These are phyloP conservation scores for Calonectria pseudoturangicola DNA, from an alignment of 2,329 filamentous ascomycete species.

Conservation along the genomic window DNA sequence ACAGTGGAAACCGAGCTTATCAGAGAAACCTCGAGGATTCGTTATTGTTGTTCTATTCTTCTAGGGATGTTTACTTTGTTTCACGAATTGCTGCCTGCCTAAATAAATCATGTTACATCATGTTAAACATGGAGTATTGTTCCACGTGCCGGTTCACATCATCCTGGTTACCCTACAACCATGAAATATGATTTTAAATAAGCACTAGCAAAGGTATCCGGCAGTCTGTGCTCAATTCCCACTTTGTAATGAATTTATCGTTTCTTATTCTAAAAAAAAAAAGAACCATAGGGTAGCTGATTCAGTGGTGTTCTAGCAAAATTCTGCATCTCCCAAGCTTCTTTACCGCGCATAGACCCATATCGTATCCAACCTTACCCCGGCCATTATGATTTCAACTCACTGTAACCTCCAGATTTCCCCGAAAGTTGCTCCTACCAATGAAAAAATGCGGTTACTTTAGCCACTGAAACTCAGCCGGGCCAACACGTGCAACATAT, in stretches of 20 bases:
- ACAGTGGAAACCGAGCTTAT: background rate
- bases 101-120: no score
- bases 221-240: background rate
- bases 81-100: no score
- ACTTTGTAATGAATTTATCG: background rate
- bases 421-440: background rate
- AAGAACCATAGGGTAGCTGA: conserved; percentile 3
- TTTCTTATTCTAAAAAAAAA: background rate
- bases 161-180: no score
- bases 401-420: background rate
- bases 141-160: no score
- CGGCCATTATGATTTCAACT: background rate
- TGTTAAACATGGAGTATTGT: no score
- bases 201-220: no score
- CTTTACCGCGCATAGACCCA: background rate
- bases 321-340: background rate
- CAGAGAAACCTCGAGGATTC: background rate
- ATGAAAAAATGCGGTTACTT: no score
- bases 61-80: background rate
- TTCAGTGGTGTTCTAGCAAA: background rate
- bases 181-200: no score
- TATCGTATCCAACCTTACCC: conserved; percentile 3
- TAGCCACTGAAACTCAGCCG: background rate
- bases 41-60: background rate
- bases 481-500: background rate